Evolutionary conservation across 768 basidiomycete species (phyloP), one percentile per base, ranked within the genome.

Genomic region (Tubosaeta sp.): DNA sequence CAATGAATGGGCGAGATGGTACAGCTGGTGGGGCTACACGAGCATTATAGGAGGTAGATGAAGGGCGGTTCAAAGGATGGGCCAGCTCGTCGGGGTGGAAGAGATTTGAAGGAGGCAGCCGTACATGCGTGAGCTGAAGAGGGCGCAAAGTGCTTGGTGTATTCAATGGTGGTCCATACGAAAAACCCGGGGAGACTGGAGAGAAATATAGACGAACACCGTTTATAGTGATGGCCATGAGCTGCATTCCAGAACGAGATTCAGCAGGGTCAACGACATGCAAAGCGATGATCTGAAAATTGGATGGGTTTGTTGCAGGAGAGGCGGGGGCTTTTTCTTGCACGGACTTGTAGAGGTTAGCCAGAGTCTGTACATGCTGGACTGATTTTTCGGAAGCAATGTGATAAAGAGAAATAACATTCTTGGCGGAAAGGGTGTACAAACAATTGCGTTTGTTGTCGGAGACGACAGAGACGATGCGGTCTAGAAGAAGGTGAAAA

Each of bases 161-260:
- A 38, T 44, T 63, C 16, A 70, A 66, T 18, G 61, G 63, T 11
- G 72, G 63, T 24, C 72, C 70, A 53, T 77, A 80, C 39, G 77
- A 71, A 64, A 82, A 84, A 21, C 72, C 71, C 45, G 71, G 69
- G 0, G 71, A 60, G 4, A 78, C 71, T 3, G 86, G 78, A 2
- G 79, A 79, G 64, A 96, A 92, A 73, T 90, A 97, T 1, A 95
- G 74, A 44, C 94, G 83, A 3, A 87, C 81, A 12, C 90, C 94
- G 46, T 86, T 93, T 25, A 77, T 73, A 21, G 93, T 92, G 42
- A 94, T 70, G 2, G 87, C 92, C 44, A 96, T 74, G 10, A 98
- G 76, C 51, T 90, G 89, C 12, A 89, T 71, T 13, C 81, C 81
- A 22, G 78, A 71, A 14, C 82, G 83, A 24, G 88, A 86, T 64